Evolutionary conservation across 83 land plant species (phyloP).

Genomic region (Diphasiastrum complanatum): DNA sequence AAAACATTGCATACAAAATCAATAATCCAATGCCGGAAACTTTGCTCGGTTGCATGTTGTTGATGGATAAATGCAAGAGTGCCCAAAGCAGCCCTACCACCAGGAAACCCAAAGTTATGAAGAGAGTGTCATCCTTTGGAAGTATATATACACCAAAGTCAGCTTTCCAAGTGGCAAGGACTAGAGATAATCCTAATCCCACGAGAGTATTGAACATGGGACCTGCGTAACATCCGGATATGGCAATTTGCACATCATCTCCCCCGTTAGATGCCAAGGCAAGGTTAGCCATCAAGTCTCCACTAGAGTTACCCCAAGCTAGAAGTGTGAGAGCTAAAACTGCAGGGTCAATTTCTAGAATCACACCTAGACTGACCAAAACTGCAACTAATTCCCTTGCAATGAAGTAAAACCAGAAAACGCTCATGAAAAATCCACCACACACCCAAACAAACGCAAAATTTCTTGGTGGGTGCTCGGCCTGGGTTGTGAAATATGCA

Average conservation of each 20-base stretch:
- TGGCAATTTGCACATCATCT: slow-evolving; percentile 38
- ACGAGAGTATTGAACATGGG: slow-evolving; percentile 43
- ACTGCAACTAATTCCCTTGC: slow-evolving; percentile 37
- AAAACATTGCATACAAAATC: slow-evolving; percentile 23
- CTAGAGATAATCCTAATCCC: slow-evolving; percentile 34
- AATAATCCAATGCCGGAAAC: slow-evolving; percentile 26
- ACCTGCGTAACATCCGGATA: slow-evolving; percentile 40
- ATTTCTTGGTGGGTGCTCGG: slow-evolving; percentile 25
- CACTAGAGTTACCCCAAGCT: slow-evolving; percentile 37
- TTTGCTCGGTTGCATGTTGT: slow-evolving; percentile 23
- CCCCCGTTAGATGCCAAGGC: slow-evolving; percentile 24
- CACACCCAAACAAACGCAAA: slow-evolving; percentile 32
- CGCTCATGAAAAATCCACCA: slow-evolving; percentile 40
- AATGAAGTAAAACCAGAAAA: slow-evolving; percentile 37
- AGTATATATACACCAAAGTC: slow-evolving; percentile 20
- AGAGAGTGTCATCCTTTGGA: slow-evolving; percentile 25
- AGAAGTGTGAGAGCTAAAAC: slow-evolving; percentile 33
- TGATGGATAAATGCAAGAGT: slow-evolving; percentile 15
- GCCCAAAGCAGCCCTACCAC: slow-evolving; percentile 24
- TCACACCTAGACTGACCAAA: slow-evolving; percentile 27
- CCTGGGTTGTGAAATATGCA: slow-evolving; percentile 17
- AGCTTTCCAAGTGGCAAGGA: slow-evolving; percentile 28
- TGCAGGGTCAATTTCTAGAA: slow-evolving; percentile 28
- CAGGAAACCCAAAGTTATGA: slow-evolving; percentile 27
- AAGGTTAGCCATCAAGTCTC: slow-evolving; percentile 31